Evolutionary conservation across 805 yeast species (phyloP).

Genomic region (Spathaspora gorwiae): DNA sequence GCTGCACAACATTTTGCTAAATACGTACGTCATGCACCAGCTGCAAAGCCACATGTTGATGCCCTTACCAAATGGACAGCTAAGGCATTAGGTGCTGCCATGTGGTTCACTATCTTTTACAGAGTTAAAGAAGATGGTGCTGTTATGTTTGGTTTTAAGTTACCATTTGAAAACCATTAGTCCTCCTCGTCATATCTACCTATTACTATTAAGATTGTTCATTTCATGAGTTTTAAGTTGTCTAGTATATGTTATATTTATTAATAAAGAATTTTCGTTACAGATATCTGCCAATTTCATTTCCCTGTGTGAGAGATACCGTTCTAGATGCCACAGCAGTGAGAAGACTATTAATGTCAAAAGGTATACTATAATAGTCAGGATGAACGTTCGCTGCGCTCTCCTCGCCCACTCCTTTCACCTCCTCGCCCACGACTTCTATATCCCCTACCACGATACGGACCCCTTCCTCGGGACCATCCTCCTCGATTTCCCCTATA

Average conservation of each 20-base stretch:
- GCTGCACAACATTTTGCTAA: slow-evolving; percentile 41
- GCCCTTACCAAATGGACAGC: slow-evolving; percentile 55
- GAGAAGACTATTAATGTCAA: too few relatives aligned
- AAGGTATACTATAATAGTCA: too few relatives aligned
- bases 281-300: too few relatives aligned
- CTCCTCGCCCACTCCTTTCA: slow-evolving; percentile 7
- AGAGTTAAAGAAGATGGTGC: slow-evolving; percentile 70
- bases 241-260: too few relatives aligned
- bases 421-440: slow-evolving; percentile 13
- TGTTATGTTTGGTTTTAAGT: slow-evolving; percentile 48
- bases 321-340: too few relatives aligned
- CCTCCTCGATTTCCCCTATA: slow-evolving; percentile 5
- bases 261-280: neutral
- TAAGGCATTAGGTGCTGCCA: slow-evolving; percentile 71
- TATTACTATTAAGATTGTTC: neutral
- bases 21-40: slow-evolving; percentile 53
- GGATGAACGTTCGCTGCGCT: too few relatives aligned
- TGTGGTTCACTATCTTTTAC: slow-evolving; percentile 88
- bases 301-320: too few relatives aligned
- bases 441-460: slow-evolving; percentile 14
- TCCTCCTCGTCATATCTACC: too few relatives aligned
- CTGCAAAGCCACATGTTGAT: slow-evolving; percentile 63
- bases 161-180: slow-evolving; percentile 36
- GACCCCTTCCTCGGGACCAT: slow-evolving; percentile 9
- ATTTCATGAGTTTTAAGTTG: neutral